Conservation (phyloP, 768 basidiomycete species). For the Tylopilus balloui region DNA sequence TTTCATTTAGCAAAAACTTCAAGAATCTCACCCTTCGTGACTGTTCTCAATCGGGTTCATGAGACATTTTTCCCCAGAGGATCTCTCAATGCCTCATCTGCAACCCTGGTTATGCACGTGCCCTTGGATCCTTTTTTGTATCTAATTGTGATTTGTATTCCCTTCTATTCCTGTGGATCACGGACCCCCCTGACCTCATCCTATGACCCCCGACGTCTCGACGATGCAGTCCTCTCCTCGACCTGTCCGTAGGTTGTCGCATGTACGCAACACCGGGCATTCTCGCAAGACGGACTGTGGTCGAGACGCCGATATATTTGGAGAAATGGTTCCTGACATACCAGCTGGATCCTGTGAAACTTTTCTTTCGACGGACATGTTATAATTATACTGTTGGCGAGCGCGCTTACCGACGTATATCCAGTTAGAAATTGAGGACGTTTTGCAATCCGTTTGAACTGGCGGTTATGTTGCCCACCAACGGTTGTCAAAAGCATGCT, state of each 20-base stretch:
- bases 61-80: neutral
- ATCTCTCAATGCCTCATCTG: conserved; percentile 4
- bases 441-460: neutral
- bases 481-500: too few relatives aligned
- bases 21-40: conserved; percentile 66
- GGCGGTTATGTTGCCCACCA: too few relatives aligned
- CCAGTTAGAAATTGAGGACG: neutral
- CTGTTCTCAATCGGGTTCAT: conserved; percentile 34
- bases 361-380: conserved; percentile 14
- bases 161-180: conserved; percentile 6
- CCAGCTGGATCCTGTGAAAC: conserved; percentile 8
- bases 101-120: conserved; percentile 1
- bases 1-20: conserved; percentile 51
- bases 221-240: neutral
- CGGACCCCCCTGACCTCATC: neutral
- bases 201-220: neutral
- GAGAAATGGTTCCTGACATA: conserved; percentile 1
- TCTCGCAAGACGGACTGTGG: neutral
- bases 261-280: neutral
- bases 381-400: conserved; percentile 7
- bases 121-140: conserved; percentile 8
- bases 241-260: neutral
- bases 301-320: conserved; percentile 3
- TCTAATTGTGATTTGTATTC: conserved; percentile 21
- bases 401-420: conserved; percentile 3